phyloP scores from a whole-genome alignment of 495 filamentous ascomycete species.

The Thermothielavioides terrestris region DNA sequence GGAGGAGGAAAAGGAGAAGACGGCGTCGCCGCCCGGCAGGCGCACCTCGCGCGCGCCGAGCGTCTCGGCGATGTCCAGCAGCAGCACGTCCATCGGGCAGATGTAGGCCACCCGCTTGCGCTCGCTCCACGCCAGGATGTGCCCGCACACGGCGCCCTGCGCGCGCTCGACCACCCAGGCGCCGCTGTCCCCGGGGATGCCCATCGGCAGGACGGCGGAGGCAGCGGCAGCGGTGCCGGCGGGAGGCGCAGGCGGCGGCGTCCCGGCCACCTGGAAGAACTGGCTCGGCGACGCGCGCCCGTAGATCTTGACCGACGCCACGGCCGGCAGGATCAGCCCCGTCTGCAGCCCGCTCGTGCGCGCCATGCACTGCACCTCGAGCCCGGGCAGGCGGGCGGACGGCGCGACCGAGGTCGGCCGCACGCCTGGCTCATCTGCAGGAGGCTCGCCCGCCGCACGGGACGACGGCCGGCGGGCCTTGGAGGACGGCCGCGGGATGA shows the following conservation, averaged over 20 bases:
- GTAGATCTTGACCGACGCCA: conserved; percentile 74
- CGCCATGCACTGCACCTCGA: conserved; percentile 82
- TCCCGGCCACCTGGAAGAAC: conserved; percentile 61
- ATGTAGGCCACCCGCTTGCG: conserved; percentile 74
- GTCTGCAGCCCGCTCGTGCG: conserved; percentile 77
- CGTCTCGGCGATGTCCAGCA: conserved; percentile 74
- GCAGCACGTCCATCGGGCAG: conserved; percentile 83
- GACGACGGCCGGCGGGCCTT: background rate
- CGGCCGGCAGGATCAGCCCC: conserved; percentile 62
- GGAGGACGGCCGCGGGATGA: conserved; percentile 30
- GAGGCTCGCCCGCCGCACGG: background rate
- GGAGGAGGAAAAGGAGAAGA: too few species aligned
- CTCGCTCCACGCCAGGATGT: conserved; percentile 79
- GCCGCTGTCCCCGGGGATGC: conserved; percentile 83
- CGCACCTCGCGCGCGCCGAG: conserved; percentile 49
- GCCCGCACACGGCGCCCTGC: conserved; percentile 73
- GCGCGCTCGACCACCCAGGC: conserved; percentile 86
- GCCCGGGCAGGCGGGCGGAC: conserved; percentile 48
- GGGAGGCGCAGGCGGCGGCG: background rate
- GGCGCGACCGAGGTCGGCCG: conserved; percentile 38
- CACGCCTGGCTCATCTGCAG: conserved; percentile 5
- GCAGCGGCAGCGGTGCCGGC: too few species aligned
- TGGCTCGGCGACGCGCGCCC: conserved; percentile 71
- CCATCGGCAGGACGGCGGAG: conserved; percentile 27
- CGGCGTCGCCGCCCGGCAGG: conserved; percentile 38